phyloP scores from a whole-genome alignment of 345 rosid genomes.

The Mangifera indica region DNA sequence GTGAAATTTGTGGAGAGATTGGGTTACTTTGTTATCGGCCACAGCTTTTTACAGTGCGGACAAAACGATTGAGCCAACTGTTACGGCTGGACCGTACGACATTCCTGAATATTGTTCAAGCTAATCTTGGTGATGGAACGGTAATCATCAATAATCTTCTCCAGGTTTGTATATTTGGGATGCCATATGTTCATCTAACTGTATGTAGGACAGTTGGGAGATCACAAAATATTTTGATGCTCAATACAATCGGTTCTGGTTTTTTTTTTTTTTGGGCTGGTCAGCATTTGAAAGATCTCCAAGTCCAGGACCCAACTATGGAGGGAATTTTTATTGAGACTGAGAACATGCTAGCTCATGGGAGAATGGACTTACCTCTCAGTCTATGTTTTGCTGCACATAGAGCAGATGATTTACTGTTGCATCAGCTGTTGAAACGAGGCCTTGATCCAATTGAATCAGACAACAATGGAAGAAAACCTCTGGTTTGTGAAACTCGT shows the following conservation, averaged over 20 bases:
- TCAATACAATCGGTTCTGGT: not conserved
- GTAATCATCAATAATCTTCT: slow-evolving; percentile 90
- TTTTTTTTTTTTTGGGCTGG: slow-evolving; percentile 10
- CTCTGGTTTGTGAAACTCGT: slow-evolving; percentile 53
- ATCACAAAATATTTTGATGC: not conserved
- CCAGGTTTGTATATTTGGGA: slow-evolving; percentile 46
- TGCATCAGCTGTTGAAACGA: slow-evolving; percentile 70
- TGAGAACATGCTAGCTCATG: slow-evolving; percentile 74
- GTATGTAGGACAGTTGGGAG: not conserved
- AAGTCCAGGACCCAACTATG: slow-evolving; percentile 67
- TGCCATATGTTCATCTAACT: not conserved
- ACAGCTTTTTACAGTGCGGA: slow-evolving; percentile 81
- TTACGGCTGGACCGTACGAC: slow-evolving; percentile 85
- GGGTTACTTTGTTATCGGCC: slow-evolving; percentile 88
- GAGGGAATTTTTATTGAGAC: slow-evolving; percentile 62
- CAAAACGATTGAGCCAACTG: slow-evolving; percentile 83
- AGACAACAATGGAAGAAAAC: slow-evolving; percentile 68
- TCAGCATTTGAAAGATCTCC: slow-evolving; percentile 70
- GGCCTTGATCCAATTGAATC: slow-evolving; percentile 87
- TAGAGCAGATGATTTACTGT: slow-evolving; percentile 75
- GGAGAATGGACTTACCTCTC: slow-evolving; percentile 75
- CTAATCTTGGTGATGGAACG: slow-evolving; percentile 91
- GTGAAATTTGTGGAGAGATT: slow-evolving; percentile 83
- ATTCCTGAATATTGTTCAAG: slow-evolving; percentile 79
- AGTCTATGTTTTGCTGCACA: slow-evolving; percentile 70